These are phyloP conservation scores for Tillandsia fasciculata DNA, from an alignment of 176 grass and related monocot species.

Conservation along the genomic window DNA sequence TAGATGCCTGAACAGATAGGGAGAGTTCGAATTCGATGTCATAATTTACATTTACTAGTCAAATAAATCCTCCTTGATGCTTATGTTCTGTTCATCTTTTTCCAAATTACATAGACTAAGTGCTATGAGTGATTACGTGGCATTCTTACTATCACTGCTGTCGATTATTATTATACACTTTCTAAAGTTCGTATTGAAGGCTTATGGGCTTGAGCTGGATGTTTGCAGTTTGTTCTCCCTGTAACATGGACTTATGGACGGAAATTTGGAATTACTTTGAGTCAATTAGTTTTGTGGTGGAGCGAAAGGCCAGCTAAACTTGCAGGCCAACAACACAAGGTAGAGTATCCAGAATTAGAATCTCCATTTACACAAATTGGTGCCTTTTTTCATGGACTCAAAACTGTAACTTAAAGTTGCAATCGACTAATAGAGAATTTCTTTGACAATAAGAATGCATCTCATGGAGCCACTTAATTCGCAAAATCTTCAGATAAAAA, in stretches of 20 bases:
- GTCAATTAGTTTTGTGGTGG: constrained; percentile 76
- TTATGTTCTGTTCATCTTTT: too few species aligned
- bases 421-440: too few species aligned
- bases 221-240: constrained; percentile 84
- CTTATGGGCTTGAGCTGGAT: constrained; percentile 6
- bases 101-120: too few species aligned
- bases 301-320: constrained; percentile 84
- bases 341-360: constrained; percentile 20
- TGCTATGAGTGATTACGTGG: not conserved
- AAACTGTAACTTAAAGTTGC: not conserved
- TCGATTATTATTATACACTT: not conserved
- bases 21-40: too few species aligned
- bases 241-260: constrained; percentile 82
- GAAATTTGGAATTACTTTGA: constrained; percentile 62
- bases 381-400: not conserved
- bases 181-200: not conserved
- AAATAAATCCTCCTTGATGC: too few species aligned
- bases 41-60: too few species aligned
- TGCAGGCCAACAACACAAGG: constrained; percentile 75
- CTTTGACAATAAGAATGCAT: not conserved
- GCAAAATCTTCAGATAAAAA: too few species aligned
- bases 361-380: not conserved
- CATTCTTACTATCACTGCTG: not conserved
- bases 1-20: too few species aligned
- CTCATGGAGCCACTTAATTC: too few species aligned